Evolutionary conservation across 2,329 filamentous ascomycete genomes (phyloP).

Genomic region (Aotearoamyces nothofagi): DNA sequence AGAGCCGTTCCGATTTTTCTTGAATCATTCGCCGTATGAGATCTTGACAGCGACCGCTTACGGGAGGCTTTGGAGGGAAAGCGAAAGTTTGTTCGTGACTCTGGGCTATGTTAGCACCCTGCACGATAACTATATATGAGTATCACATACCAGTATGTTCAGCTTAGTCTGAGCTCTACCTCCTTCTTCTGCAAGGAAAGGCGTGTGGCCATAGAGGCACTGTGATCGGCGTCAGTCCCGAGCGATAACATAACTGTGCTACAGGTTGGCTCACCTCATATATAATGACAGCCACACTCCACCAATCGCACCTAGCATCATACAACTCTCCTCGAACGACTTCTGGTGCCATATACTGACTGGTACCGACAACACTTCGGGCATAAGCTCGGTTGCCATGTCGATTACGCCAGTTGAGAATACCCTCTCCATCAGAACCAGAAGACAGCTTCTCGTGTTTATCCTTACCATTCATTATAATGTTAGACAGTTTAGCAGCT

Average conservation of each 20-base stretch:
- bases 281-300: conserved; percentile 88
- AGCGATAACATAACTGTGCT: background rate
- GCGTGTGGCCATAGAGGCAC: conserved; percentile 83
- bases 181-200: conserved; percentile 68
- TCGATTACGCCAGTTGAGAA: conserved; percentile 57
- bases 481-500: conserved; percentile 22
- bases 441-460: conserved; percentile 22
- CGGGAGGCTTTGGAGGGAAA: conserved; percentile 51
- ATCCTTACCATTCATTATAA: conserved; percentile 23
- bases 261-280: conserved; percentile 46
- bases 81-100: conserved; percentile 54
- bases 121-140: conserved; percentile 1
- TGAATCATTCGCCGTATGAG: conserved; percentile 59
- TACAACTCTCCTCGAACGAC: conserved; percentile 71
- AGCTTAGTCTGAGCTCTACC: conserved; percentile 66
- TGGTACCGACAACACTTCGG: conserved; percentile 81
- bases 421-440: conserved; percentile 23
- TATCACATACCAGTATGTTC: conserved; percentile 55
- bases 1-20: conserved; percentile 62
- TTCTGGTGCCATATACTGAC: conserved; percentile 97
- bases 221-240: conserved; percentile 13
- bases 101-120: conserved; percentile 24
- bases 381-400: conserved; percentile 58
- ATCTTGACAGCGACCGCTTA: conserved; percentile 60
- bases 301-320: conserved; percentile 91